phyloP scores from a whole-genome alignment of 2,329 filamentous ascomycete species.

The Huntiella abstrusa region DNA sequence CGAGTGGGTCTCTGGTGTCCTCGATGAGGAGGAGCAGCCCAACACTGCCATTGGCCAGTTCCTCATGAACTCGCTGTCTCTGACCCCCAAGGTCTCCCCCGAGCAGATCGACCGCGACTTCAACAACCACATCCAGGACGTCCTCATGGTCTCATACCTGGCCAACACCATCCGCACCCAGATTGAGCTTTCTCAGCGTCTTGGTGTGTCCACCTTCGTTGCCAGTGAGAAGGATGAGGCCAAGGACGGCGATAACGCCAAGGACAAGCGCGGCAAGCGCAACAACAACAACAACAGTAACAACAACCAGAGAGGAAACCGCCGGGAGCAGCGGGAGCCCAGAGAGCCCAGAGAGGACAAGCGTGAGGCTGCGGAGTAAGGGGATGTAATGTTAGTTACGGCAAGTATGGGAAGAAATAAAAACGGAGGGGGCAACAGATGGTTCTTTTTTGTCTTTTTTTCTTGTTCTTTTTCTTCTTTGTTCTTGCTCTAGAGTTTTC shows the following conservation, averaged over 20 bases:
- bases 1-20: constrained; percentile 78
- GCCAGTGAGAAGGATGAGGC: constrained; percentile 31
- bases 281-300: constrained; percentile 26
- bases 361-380: constrained; percentile 19
- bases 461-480: background rate
- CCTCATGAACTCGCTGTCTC: constrained; percentile 77
- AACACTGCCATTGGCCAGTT: constrained; percentile 87
- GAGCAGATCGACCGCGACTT: constrained; percentile 90
- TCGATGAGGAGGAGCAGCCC: constrained; percentile 82
- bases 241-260: constrained; percentile 24
- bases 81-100: constrained; percentile 86
- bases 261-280: constrained; percentile 27
- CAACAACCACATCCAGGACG: constrained; percentile 99
- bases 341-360: constrained; percentile 10
- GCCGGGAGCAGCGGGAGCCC: constrained; percentile 17
- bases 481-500: background rate
- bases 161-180: constrained; percentile 98
- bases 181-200: constrained; percentile 89
- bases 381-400: constrained; percentile 5
- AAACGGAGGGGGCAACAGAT: constrained; percentile 6
- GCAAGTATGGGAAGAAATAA: background rate
- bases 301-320: constrained; percentile 27
- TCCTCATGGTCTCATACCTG: constrained; percentile 92
- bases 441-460: background rate
- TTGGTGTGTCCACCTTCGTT: constrained; percentile 58